Evolutionary conservation across 805 yeast genomes (phyloP), one percentile per base, ranked within the genome.

Genomic region (Candida germanica): DNA sequence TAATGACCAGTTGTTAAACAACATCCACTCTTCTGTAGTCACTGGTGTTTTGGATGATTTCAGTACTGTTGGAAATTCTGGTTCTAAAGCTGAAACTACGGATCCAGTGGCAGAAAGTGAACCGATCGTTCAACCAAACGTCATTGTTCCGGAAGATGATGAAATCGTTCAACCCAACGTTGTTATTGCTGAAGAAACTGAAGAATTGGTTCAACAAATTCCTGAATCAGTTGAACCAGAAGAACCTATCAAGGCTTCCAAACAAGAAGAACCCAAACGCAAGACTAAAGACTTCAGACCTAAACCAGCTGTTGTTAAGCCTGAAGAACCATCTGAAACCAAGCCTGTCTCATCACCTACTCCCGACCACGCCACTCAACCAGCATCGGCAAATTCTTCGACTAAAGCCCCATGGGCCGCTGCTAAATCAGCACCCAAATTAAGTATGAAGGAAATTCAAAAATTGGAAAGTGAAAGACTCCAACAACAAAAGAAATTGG

Each of bases 401-500:
- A 22, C 10, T 6, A 51, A 66, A 20, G 81, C 81, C 4, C 81
- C 82, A 29, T 77, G 81, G 81, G 80, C 80, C n/a, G 25, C 29
- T 13, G 27, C 40, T 10, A 22, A 21, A 20, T 14, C 27, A n/a
- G 21, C 27, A 16, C 77, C 78, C 9, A 51, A 59, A n/a, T 39
- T 74, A 35, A 59, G 80, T 0, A 59, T 77, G 47, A 66, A 68
- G 35, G 75, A 77, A 52, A 74, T 76, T 38, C 80, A 75, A 50
- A 59, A 59, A 43, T 61, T 74, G 38, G 75, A 73, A 41, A 71
- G 71, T 20, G 76, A 71, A 48, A 61, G 54, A 39, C 44, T 59
- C 35, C 58, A 58, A 35, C 58, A 63, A 38, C 64, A 60, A 29
- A 69, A 60, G 44, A 64, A 69, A 44, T 35, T 53, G 14, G 70